phyloP scores from a whole-genome alignment of 2,329 filamentous ascomycete genomes.

The Talaromyces piceae region DNA sequence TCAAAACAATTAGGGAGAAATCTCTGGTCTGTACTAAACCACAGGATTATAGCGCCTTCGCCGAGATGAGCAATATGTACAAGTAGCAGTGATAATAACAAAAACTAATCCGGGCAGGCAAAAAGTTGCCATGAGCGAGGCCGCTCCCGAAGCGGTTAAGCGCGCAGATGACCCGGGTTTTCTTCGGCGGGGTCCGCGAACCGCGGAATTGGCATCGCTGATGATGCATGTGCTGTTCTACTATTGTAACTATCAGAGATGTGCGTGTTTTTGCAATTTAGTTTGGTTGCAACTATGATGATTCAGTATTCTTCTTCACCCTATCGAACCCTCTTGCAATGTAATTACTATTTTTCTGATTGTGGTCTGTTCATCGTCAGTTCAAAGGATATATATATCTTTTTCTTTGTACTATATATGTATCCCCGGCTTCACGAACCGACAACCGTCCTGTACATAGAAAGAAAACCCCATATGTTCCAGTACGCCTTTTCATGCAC shows the following conservation, averaged over 20 bases:
- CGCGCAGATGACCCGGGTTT: background rate
- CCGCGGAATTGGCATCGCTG: background rate
- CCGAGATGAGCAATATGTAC: background rate
- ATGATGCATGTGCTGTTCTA: background rate
- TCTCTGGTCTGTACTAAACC: background rate
- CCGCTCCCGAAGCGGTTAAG: background rate
- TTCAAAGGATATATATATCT: background rate
- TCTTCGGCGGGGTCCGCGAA: constrained; percentile 2
- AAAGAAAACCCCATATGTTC: background rate
- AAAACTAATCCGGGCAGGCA: background rate
- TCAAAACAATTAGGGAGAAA: background rate
- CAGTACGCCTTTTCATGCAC: constrained; percentile 1
- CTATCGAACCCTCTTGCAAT: background rate
- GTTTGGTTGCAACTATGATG: too few relatives aligned
- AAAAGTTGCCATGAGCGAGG: constrained; percentile 1
- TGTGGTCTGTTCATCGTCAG: background rate
- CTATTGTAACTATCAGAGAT: too few relatives aligned
- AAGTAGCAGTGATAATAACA: background rate
- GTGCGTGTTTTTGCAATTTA: too few relatives aligned
- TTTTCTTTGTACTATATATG: too few relatives aligned
- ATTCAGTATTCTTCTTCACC: too few relatives aligned
- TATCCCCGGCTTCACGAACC: background rate
- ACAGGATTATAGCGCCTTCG: background rate
- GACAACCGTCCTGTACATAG: constrained; percentile 1
- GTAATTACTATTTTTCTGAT: background rate